Evolutionary conservation across 2,329 filamentous ascomycete species (phyloP), one percentile per base, ranked within the genome.

Genomic region (Neofusicoccum sp.): DNA sequence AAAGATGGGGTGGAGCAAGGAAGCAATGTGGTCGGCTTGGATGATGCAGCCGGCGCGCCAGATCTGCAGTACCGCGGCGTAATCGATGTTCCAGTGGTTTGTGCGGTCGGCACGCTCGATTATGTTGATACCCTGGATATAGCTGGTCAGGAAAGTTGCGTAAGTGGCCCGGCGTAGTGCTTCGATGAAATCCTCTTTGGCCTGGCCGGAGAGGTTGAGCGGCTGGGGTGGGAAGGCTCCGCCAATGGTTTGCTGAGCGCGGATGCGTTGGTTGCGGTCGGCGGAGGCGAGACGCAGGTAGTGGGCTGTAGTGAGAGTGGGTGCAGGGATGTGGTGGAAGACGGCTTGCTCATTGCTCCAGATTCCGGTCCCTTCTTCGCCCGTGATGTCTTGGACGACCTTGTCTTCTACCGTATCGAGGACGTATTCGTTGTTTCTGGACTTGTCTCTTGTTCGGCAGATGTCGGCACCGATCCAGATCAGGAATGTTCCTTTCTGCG

Each of bases 41-140:
- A 91, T 91, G 73, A 91, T 91, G 73, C 88, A 91, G 6, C 89
- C 88, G 0, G 81, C 85, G 2, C 87, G 83, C 89, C 88, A 91
- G 66, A 91, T 87, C 69, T 85, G 80, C 50, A 86, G 76, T 2
- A 86, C 78, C 33, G 80, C 77, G 12, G 71, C 70, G 67, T 83
- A 83, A 66, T 85, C 74, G 63, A 87, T 80, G 44, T 79, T 77
- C 88, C 88, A 91, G 36, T 80, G 79, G 69, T 89, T 81, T 36
- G 84, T 77, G 45, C 79, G 76, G 68, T 88, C 84, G 0, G 85
- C 84, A 31, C 80, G 80, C 4, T 84, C 82, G 67, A 91, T 86
- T 52, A 90, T 76, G 68, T 89, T 85, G 54, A 91, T 78, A 6
- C 88, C 88, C 72, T 91, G 87, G 44, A 85, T 83, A 71, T 87